phyloP scores from a whole-genome alignment of 257 asterid genomes.

The Nicotiana knightiana region DNA sequence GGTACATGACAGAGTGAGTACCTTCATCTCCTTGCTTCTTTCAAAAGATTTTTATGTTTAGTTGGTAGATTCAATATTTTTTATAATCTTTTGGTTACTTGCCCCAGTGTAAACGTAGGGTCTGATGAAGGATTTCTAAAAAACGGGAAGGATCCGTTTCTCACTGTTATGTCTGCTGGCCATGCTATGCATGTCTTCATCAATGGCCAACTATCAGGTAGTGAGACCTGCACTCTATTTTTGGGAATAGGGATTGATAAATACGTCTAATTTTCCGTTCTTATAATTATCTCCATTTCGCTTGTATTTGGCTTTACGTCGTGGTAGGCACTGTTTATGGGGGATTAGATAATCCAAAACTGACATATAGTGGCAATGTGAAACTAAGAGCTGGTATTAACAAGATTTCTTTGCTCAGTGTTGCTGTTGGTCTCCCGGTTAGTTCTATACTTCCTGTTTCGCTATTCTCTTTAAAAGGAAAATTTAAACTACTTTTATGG shows the following conservation, averaged over 20 bases:
- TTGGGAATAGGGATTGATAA: background rate
- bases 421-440: slow-evolving; percentile 75
- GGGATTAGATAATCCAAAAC: slow-evolving; percentile 46
- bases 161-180: slow-evolving; percentile 77
- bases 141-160: slow-evolving; percentile 47
- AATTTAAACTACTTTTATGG: background rate
- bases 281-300: background rate
- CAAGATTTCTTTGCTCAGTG: slow-evolving; percentile 77
- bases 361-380: slow-evolving; percentile 40
- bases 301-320: background rate
- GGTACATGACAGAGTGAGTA: slow-evolving; percentile 52
- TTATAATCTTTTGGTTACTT: background rate
- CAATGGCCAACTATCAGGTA: slow-evolving; percentile 64
- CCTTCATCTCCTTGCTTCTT: background rate
- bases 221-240: background rate
- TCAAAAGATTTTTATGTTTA: background rate
- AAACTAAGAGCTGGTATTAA: slow-evolving; percentile 62
- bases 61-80: background rate
- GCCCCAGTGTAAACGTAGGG: slow-evolving; percentile 55
- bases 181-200: slow-evolving; percentile 71
- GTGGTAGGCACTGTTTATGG: slow-evolving; percentile 54
- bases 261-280: background rate
- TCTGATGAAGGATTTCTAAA: slow-evolving; percentile 55
- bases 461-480: background rate
- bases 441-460: slow-evolving; percentile 18